Percentiles rank a stretch among this genome's conserved stretches.
Conservation (phyloP, 1,139 yeast species). For the Candida tetrigidarum region DNA sequence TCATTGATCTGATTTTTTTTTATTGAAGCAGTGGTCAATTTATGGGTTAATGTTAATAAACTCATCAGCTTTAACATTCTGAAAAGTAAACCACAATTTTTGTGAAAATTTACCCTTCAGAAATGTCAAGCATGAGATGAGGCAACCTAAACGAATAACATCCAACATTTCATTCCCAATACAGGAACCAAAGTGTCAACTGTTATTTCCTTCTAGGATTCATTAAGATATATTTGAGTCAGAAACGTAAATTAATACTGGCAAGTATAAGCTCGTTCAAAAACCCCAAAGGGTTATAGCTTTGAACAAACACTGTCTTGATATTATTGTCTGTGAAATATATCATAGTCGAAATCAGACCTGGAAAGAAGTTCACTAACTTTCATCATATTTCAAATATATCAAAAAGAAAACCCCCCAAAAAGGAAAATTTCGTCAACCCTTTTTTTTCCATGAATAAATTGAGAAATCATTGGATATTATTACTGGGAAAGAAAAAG, state of each 20-base stretch:
- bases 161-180: background rate
- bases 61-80: too few relatives aligned
- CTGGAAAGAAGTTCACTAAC: constrained; percentile 75
- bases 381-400: constrained; percentile 50
- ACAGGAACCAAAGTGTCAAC: background rate
- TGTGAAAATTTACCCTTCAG: constrained; percentile 1
- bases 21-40: too few relatives aligned
- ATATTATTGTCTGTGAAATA: constrained; percentile 58
- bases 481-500: too few relatives aligned
- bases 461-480: background rate
- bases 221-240: constrained; percentile 39
- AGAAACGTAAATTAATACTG: constrained; percentile 72
- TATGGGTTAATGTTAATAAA: too few relatives aligned
- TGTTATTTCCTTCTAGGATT: background rate
- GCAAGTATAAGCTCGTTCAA: constrained; percentile 72
- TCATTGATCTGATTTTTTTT: too few relatives aligned
- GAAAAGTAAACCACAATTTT: background rate
- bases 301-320: constrained; percentile 52
- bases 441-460: background rate
- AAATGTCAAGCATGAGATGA: too few relatives aligned
- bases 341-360: constrained; percentile 80
- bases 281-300: constrained; percentile 4
- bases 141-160: constrained; percentile 8
- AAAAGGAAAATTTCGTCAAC: background rate
- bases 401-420: background rate